These are phyloP conservation scores for Vitis vinifera DNA, from an alignment of 164 flowering plant genomes.

Conservation along the genomic window DNA sequence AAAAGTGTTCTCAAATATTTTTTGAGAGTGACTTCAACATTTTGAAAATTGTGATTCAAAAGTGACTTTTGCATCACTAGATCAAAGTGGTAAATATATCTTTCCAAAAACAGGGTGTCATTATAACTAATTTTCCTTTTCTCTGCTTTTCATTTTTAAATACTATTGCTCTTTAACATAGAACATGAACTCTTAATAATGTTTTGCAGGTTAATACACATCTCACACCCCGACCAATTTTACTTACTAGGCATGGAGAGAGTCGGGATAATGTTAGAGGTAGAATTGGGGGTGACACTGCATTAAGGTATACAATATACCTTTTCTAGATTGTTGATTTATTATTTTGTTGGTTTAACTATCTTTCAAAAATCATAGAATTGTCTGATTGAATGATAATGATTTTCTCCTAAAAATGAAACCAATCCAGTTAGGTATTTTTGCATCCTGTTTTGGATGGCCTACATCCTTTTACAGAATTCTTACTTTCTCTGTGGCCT, in stretches of 20 bases:
- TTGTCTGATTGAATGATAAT: not conserved
- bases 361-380: not conserved
- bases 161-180: not conserved
- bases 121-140: not conserved
- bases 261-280: conserved; percentile 95
- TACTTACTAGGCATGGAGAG: conserved; percentile 99
- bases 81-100: too few species aligned
- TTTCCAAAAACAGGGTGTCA: too few species aligned
- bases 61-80: too few species aligned
- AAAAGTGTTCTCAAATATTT: too few species aligned
- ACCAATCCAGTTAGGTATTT: not conserved
- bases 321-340: too few species aligned
- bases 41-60: too few species aligned
- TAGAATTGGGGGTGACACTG: conserved; percentile 94
- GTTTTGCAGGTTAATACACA: conserved; percentile 85
- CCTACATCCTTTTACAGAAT: not conserved
- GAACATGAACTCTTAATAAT: not conserved
- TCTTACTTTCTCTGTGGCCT: not conserved
- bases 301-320: conserved; percentile 51
- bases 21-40: too few species aligned
- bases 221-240: conserved; percentile 94
- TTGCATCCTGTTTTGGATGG: not conserved
- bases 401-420: not conserved
- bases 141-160: not conserved
- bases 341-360: not conserved